These are phyloP conservation scores for Eucalyptus erythrocorys DNA, from an alignment of 345 rosid genomes.

Conservation along the genomic window DNA sequence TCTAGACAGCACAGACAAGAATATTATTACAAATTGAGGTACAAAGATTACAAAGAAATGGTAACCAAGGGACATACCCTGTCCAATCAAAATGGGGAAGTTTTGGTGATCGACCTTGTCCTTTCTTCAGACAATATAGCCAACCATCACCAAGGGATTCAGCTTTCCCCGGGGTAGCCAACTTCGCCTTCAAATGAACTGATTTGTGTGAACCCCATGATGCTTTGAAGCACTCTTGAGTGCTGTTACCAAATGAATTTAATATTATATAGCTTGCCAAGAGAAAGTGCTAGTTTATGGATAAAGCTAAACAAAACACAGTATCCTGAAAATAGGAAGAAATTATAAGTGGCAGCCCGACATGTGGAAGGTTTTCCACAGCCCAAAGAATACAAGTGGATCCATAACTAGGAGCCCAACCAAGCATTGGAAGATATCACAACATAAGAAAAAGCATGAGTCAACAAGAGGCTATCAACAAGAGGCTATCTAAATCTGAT, in stretches of 20 bases:
- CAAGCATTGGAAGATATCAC: background rate
- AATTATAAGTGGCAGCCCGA: background rate
- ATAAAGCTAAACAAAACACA: background rate
- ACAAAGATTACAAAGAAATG: background rate
- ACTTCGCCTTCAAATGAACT: constrained; percentile 69
- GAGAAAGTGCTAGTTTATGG: background rate
- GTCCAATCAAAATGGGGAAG: constrained; percentile 90
- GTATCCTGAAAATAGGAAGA: background rate
- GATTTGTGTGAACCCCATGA: constrained; percentile 92
- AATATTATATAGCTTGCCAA: background rate
- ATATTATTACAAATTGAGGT: background rate
- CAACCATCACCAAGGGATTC: constrained; percentile 48
- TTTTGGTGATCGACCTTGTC: constrained; percentile 49
- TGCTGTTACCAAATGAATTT: constrained; percentile 14
- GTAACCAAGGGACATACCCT: constrained; percentile 33
- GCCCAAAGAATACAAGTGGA: background rate
- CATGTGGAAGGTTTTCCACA: background rate
- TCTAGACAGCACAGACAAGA: background rate
- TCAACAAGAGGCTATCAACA: background rate
- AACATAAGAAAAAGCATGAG: background rate
- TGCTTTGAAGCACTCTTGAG: constrained; percentile 94
- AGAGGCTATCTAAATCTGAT: background rate
- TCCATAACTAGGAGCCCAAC: background rate
- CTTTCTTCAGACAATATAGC: constrained; percentile 71
- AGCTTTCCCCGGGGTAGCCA: constrained; percentile 23